Evolutionary conservation across 257 asterid genomes (phyloP).

Genomic region (Gynochthodes officinalis): DNA sequence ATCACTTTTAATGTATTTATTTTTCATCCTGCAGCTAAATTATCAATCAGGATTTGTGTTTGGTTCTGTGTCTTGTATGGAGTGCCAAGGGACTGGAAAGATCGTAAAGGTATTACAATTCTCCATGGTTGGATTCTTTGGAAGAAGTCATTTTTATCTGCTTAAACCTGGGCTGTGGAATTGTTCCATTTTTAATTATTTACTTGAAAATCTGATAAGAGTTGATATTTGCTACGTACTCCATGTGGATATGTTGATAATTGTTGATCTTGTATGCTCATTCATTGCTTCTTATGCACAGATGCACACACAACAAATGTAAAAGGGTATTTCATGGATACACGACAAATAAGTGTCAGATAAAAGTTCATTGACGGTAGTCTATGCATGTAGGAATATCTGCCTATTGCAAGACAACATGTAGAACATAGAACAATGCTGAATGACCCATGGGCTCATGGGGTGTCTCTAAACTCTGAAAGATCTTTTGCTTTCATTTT

Average conservation of each 20-base stretch:
- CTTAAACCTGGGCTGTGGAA: not conserved
- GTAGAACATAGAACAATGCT: not conserved
- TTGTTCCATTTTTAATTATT: not conserved
- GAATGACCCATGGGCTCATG: not conserved
- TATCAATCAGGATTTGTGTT: slow-evolving; percentile 56
- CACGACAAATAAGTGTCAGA: too few relatives aligned
- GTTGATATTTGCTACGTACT: not conserved
- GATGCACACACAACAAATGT: too few relatives aligned
- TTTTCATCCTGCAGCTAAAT: slow-evolving; percentile 33
- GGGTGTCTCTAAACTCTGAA: not conserved
- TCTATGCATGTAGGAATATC: not conserved
- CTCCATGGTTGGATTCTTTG: not conserved
- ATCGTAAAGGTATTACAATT: slow-evolving; percentile 65
- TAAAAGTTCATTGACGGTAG: not conserved
- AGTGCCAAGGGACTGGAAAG: slow-evolving; percentile 76
- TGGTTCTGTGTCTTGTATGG: slow-evolving; percentile 59
- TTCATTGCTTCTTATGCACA: not conserved
- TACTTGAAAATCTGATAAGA: not conserved
- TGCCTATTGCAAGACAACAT: not conserved
- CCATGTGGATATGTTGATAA: not conserved
- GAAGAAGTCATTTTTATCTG: not conserved
- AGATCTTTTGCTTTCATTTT: not conserved
- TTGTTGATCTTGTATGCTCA: not conserved
- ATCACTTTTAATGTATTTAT: not conserved
- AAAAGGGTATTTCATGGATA: too few relatives aligned